Evolutionary conservation across 148 eudicot genomes (phyloP).

Genomic region (Rheum nobile): DNA sequence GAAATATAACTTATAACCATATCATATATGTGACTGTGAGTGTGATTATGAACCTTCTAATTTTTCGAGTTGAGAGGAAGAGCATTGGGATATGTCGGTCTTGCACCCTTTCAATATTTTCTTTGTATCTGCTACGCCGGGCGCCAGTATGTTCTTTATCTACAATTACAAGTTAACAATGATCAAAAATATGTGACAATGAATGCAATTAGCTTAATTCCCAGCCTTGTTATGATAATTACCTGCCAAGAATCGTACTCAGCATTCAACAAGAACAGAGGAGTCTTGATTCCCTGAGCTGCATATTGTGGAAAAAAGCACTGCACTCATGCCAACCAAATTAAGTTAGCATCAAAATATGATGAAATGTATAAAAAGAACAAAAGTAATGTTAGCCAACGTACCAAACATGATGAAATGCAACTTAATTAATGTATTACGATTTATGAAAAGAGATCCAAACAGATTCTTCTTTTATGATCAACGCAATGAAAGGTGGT

Average conservation of each 20-base stretch:
- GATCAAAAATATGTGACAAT: neutral
- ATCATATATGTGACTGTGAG: too few relatives aligned
- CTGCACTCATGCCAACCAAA: neutral
- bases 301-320: constrained; percentile 12
- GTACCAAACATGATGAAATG: too few relatives aligned
- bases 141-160: constrained; percentile 69
- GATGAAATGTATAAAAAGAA: neutral
- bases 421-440: too few relatives aligned
- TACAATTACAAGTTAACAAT: constrained; percentile 11
- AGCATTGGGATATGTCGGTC: neutral
- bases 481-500: neutral
- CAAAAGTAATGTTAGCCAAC: too few relatives aligned
- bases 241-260: constrained; percentile 10
- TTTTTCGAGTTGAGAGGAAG: neutral
- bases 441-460: too few relatives aligned
- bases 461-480: too few relatives aligned
- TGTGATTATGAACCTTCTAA: neutral
- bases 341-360: neutral
- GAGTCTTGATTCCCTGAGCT: constrained; percentile 5
- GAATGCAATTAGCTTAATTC: neutral
- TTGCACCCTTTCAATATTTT: constrained; percentile 24
- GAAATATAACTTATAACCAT: neutral
- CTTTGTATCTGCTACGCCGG: constrained; percentile 63
- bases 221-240: neutral
- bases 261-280: constrained; percentile 5